phyloP scores from a whole-genome alignment of 2,329 filamentous ascomycete species.

The Cadophora malorum region DNA sequence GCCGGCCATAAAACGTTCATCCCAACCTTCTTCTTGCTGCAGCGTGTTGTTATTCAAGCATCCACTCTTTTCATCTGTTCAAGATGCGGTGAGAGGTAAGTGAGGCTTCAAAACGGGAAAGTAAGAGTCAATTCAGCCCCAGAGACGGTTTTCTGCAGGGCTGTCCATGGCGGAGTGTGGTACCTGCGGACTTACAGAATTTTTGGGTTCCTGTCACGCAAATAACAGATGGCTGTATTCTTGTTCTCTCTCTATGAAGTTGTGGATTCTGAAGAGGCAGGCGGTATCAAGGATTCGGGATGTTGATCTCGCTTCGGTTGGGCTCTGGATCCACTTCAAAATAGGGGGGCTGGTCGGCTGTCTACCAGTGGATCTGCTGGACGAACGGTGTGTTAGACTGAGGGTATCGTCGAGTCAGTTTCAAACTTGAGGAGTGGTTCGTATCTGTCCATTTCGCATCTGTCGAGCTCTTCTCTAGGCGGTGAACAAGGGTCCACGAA shows the following conservation, averaged over 20 bases:
- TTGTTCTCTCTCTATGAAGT: neutral
- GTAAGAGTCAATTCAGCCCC: neutral
- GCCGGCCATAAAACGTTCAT: neutral
- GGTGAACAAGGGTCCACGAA: too few relatives aligned
- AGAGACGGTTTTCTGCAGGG: neutral
- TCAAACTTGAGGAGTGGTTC: neutral
- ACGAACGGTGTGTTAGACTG: neutral
- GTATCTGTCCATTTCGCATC: too few relatives aligned
- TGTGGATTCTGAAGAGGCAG: neutral
- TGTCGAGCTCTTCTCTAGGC: neutral
- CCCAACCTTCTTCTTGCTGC: neutral
- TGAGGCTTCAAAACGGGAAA: constrained; percentile 6
- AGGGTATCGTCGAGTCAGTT: neutral
- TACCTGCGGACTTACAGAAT: neutral
- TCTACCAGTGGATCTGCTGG: neutral
- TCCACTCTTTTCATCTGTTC: neutral
- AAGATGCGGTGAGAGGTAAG: constrained; percentile 12
- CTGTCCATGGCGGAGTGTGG: neutral
- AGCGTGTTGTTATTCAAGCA: neutral
- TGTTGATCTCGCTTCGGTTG: constrained; percentile 3
- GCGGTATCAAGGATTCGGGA: neutral
- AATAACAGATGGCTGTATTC: neutral
- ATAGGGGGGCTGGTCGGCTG: neutral
- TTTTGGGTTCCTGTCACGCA: neutral
- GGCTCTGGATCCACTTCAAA: neutral